Base-by-base conservation (phyloP, 352 stramenopile species). In the Pythium insidiosum region DNA sequence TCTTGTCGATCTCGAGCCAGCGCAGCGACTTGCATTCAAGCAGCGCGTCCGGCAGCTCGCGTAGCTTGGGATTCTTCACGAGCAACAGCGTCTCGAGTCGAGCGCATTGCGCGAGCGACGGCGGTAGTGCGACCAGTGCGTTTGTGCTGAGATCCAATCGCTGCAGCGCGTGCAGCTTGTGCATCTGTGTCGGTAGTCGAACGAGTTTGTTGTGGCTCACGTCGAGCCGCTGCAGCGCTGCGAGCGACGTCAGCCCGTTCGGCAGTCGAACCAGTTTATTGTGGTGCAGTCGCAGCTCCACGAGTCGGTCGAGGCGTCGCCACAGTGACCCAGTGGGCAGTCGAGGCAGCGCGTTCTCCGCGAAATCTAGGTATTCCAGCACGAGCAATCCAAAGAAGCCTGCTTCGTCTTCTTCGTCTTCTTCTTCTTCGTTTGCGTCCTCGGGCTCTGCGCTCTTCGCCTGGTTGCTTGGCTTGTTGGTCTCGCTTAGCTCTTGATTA, bases 1-100 rank as follows among this genome's bases (percentile, higher is more conserved):
- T 37, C 45, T 76, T 80, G 38, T 84, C 71, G 16, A 84, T 41
- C 9, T 63, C 58, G 0, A 84, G 53, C 38, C 64, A 56, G 24
- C 54, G 29, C 1, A 84, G 50, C 5, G 16, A 47, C 9, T 41
- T 35, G 1, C 78, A 39, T 4, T 45, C 34, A 15, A 37, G 54
- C 3, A 84, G 25, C 11, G 41, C 48, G 0, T 28, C 35, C 18
- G 71, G 66, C 2, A 84, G 52, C 4, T 42, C 38, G 0, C 30
- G 18, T 6, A 84, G 43, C 1, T 54, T 35, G 6, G 34, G 26
- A 26, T 84, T 84, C 19, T 63, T 67, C 0, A 59, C 55, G 9
- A 80, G 26, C 7, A 63, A 42, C n/a, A 84, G 38, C 6, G 34
- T 44, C 22, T 60, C 34, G 2, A 84, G 38, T 12, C 42, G 33